Percentiles rank a stretch among this genome's conserved stretches.
These are phyloP conservation scores for Fusarium foetens DNA, from an alignment of 2,329 filamentous ascomycete genomes.

Conservation along the genomic window DNA sequence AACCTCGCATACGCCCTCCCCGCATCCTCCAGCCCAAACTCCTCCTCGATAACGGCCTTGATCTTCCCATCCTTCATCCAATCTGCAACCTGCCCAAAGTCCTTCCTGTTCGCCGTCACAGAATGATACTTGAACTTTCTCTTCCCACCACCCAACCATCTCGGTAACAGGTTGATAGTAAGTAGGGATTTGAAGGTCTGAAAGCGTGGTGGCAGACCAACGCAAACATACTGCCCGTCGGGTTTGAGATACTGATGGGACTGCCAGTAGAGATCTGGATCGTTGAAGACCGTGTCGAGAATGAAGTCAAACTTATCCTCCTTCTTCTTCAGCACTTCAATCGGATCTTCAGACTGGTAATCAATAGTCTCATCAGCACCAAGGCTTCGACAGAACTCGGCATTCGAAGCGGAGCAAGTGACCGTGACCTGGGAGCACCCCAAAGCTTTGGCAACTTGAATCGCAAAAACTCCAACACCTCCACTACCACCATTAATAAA, in stretches of 20 bases:
- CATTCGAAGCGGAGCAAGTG: constrained; percentile 19
- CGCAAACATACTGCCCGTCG: constrained; percentile 13
- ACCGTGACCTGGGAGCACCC: constrained; percentile 13
- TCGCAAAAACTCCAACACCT: constrained; percentile 28
- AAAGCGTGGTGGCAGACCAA: constrained; percentile 8
- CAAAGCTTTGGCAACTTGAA: constrained; percentile 26
- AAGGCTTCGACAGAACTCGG: constrained; percentile 5
- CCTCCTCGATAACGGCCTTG: constrained; percentile 10
- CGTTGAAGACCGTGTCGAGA: constrained; percentile 23
- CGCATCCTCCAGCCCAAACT: constrained; percentile 13
- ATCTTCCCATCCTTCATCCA: constrained; percentile 21
- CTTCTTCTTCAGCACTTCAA: background rate
- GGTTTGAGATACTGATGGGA: constrained; percentile 20
- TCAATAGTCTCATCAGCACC: constrained; percentile 22
- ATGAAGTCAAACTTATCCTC: constrained; percentile 11
- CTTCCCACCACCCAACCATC: constrained; percentile 26
- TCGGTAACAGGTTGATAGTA: constrained; percentile 19
- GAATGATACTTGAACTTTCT: constrained; percentile 31
- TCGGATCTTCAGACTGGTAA: constrained; percentile 2
- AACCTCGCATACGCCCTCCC: constrained; percentile 17
- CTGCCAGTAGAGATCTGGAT: constrained; percentile 28
- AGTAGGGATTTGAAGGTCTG: constrained; percentile 14
- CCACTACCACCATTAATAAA: constrained; percentile 36
- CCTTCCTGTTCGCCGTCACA: constrained; percentile 10
- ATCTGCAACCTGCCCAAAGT: constrained; percentile 15